Conservation (phyloP, 73 alveolate species). For the Symbiodinium pilosum region DNA sequence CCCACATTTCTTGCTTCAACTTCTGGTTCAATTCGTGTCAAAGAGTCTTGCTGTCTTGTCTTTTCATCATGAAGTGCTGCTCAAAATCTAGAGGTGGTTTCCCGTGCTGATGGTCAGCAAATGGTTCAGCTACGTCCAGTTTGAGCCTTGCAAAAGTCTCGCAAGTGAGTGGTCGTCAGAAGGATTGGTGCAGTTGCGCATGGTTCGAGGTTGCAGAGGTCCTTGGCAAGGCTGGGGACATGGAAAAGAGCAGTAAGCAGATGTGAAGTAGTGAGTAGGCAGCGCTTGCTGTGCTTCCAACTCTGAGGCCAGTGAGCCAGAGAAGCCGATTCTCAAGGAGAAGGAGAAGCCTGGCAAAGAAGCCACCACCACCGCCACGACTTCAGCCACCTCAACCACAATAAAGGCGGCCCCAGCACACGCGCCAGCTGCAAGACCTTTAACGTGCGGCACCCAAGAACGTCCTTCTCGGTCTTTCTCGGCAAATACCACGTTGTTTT, state of each 20-base stretch:
- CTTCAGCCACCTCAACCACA: too few relatives aligned
- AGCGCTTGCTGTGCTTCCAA: too few relatives aligned
- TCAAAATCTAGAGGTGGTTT: background rate
- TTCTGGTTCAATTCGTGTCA: background rate
- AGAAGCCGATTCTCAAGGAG: background rate
- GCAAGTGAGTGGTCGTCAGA: background rate
- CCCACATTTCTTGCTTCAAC: background rate
- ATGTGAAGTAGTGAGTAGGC: too few relatives aligned
- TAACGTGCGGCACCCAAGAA: background rate
- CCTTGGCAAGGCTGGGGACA: background rate
- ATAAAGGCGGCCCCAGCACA: too few relatives aligned
- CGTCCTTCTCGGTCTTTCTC: too few relatives aligned
- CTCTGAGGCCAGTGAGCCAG: background rate
- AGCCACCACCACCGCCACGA: too few relatives aligned
- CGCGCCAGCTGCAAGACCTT: too few relatives aligned
- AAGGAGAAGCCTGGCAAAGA: background rate
- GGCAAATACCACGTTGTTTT: background rate
- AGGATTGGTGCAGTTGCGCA: too few relatives aligned
- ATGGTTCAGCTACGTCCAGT: slow-evolving; percentile 1
- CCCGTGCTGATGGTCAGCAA: background rate
- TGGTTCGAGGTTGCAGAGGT: background rate
- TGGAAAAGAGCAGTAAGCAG: too few relatives aligned
- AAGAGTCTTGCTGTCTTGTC: too few relatives aligned
- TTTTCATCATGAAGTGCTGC: too few relatives aligned
- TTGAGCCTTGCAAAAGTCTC: background rate